Base-by-base conservation (phyloP, 805 yeast species). In the Lipomyces kockii region DNA sequence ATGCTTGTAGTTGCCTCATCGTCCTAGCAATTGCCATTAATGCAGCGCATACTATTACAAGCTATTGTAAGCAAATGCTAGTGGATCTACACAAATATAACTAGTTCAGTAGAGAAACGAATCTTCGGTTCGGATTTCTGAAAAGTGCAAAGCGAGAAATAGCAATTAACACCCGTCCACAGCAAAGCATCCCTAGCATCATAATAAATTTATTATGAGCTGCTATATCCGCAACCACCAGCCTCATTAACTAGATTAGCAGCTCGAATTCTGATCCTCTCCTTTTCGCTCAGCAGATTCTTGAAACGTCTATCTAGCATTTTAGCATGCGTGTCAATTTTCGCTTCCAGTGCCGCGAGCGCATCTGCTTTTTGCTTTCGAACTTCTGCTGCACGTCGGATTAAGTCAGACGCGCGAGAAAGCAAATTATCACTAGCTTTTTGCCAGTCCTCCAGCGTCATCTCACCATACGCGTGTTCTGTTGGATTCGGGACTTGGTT, bases 401-500 rank as follows among this genome's bases (percentile, higher is more conserved):
- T 63, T 1, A 68, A 29, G n/a, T 53, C 65, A 1, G 62, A 58
- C 8, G 71, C 71, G 12, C 57, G 59, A 35, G 37, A 32, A 9
- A 37, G 58, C 7, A 68, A 56, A 17, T 29, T 20, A 2, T 59
- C 60, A 20, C 71, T 68, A 8, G 57, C 57, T 3, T 25, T 25
- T 8, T 61, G 39, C 71, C 71, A 68, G 14, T 68, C 71, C 20
- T 52, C 54, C 20, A 68, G 56, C 25, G 70, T 63, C 69, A 66
- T 68, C 27, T 58, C 55, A 32, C 68, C 71, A 52, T 67, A 67
- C 14, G 37, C 17, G 0, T 22, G 62, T 27, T 63, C 67, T 5
- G 46, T 11, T n/a, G 43, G 53, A n/a, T 37, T 32, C 7, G 67
- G 67, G 11, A 29, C 39, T 27, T 61, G 66, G 20, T 60, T 56